Conservation (phyloP, 129 eudicot genomes). For the Saposhnikovia divaricata region DNA sequence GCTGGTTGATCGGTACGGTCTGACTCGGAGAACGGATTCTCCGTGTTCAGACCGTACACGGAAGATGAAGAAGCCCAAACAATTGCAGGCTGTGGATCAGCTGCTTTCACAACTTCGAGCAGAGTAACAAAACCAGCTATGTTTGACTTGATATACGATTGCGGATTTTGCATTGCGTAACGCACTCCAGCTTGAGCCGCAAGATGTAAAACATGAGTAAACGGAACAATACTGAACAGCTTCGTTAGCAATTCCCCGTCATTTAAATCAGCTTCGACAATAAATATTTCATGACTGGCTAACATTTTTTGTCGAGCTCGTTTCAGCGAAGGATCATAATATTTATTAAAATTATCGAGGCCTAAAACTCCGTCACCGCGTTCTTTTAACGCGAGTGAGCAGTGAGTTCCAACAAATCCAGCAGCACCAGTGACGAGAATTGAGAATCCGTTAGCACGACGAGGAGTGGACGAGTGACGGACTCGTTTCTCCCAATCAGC, state of each 20-base stretch:
- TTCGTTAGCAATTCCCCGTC: slow-evolving; percentile 41
- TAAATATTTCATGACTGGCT: slow-evolving; percentile 26
- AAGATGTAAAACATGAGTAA: slow-evolving; percentile 48
- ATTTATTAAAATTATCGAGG: slow-evolving; percentile 58
- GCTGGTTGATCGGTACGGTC: slow-evolving; percentile 72
- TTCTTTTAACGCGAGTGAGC: slow-evolving; percentile 51
- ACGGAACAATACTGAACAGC: slow-evolving; percentile 55
- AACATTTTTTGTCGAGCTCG: slow-evolving; percentile 47
- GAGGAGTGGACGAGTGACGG: slow-evolving; percentile 53
- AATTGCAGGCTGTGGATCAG: slow-evolving; percentile 68
- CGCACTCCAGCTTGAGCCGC: slow-evolving; percentile 82
- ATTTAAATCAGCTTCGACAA: slow-evolving; percentile 62
- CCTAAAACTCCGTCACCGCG: slow-evolving; percentile 75
- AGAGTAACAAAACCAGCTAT: slow-evolving; percentile 64
- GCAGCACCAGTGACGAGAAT: slow-evolving; percentile 73
- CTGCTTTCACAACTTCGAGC: slow-evolving; percentile 43
- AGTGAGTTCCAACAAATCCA: slow-evolving; percentile 64
- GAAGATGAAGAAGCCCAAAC: slow-evolving; percentile 79
- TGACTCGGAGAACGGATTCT: slow-evolving; percentile 54
- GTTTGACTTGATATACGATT: slow-evolving; percentile 47
- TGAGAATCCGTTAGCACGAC: slow-evolving; percentile 41
- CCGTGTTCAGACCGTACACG: slow-evolving; percentile 55
- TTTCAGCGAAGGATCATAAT: slow-evolving; percentile 69
- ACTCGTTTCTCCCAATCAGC: slow-evolving; percentile 63
- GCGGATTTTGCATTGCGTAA: slow-evolving; percentile 71